Conservation (phyloP, 495 filamentous ascomycete species). For the Annulohypoxylon stygium region DNA sequence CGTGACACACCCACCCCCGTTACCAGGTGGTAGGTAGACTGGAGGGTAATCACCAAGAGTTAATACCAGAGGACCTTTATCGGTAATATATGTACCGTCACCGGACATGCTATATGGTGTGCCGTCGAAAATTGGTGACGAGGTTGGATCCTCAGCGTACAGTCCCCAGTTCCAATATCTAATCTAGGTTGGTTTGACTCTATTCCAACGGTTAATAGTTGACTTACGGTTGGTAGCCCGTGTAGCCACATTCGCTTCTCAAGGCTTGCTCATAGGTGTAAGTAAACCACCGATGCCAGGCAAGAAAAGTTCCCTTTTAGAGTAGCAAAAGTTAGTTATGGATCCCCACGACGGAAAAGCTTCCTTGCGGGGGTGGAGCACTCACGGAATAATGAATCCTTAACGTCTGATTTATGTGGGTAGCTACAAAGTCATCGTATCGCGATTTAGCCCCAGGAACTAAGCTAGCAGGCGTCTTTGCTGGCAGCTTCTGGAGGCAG, state of each 20-base stretch:
- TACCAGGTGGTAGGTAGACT: constrained; percentile 60
- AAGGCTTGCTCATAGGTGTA: constrained; percentile 75
- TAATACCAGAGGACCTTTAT: constrained; percentile 48
- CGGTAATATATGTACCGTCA: constrained; percentile 66
- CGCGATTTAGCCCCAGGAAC: constrained; percentile 56
- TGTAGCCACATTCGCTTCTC: constrained; percentile 77
- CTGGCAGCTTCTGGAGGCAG: constrained; percentile 68
- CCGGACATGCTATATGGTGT: constrained; percentile 70
- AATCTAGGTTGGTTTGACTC: constrained; percentile 15
- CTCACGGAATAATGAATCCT: constrained; percentile 69
- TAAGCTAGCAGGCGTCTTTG: constrained; percentile 58
- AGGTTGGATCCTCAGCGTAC: constrained; percentile 61
- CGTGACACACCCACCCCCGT: constrained; percentile 74
- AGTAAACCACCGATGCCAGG: constrained; percentile 79
- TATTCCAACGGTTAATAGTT: background rate
- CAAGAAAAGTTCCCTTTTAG: constrained; percentile 70
- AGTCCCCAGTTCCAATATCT: constrained; percentile 76
- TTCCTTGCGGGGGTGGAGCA: constrained; percentile 24
- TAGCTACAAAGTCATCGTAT: constrained; percentile 78
- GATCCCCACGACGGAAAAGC: background rate
- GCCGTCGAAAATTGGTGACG: constrained; percentile 75
- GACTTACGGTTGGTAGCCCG: constrained; percentile 63
- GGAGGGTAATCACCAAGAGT: constrained; percentile 48
- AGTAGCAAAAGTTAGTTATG: constrained; percentile 17
- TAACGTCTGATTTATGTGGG: constrained; percentile 74